phyloP scores from a whole-genome alignment of 2,329 filamentous ascomycete species.

The Pseudocercospora crystallina region DNA sequence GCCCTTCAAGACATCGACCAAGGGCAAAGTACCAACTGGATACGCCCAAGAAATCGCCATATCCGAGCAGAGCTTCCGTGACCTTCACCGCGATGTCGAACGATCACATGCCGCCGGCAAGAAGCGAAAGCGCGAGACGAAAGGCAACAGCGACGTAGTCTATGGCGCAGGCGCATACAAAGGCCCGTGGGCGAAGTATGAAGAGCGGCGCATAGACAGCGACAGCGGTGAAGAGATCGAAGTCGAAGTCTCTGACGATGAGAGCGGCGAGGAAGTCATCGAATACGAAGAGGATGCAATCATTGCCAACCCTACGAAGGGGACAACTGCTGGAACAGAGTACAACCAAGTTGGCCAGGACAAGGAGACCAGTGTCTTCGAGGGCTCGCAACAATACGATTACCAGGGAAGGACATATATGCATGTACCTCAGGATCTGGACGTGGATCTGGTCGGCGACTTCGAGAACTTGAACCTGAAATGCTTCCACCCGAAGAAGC shows the following conservation, averaged over 20 bases:
- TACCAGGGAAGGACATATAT: constrained; percentile 97
- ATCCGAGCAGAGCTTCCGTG: constrained; percentile 86
- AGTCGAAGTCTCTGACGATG: constrained; percentile 70
- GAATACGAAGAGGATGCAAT: constrained; percentile 74
- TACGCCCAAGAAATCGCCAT: constrained; percentile 84
- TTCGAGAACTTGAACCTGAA: constrained; percentile 62
- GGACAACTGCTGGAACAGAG: constrained; percentile 52
- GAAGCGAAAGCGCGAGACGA: constrained; percentile 77
- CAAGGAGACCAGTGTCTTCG: constrained; percentile 79
- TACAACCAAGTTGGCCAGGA: constrained; percentile 47
- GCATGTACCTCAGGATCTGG: constrained; percentile 91
- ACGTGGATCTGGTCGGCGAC: constrained; percentile 76
- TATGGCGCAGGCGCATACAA: constrained; percentile 87
- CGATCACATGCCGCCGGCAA: constrained; percentile 56
- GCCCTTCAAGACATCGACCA: constrained; percentile 36
- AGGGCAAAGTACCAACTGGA: constrained; percentile 64
- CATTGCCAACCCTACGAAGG: constrained; percentile 55
- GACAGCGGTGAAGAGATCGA: constrained; percentile 71
- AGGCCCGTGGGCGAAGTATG: constrained; percentile 90
- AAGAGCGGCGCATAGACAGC: constrained; percentile 68
- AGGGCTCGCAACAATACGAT: constrained; percentile 79
- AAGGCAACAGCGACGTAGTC: constrained; percentile 78
- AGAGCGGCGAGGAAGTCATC: constrained; percentile 72
- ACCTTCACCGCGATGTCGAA: constrained; percentile 78
- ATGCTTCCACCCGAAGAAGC: constrained; percentile 84